Conservation (phyloP, 768 basidiomycete species). For the Boletales sp. region DNA sequence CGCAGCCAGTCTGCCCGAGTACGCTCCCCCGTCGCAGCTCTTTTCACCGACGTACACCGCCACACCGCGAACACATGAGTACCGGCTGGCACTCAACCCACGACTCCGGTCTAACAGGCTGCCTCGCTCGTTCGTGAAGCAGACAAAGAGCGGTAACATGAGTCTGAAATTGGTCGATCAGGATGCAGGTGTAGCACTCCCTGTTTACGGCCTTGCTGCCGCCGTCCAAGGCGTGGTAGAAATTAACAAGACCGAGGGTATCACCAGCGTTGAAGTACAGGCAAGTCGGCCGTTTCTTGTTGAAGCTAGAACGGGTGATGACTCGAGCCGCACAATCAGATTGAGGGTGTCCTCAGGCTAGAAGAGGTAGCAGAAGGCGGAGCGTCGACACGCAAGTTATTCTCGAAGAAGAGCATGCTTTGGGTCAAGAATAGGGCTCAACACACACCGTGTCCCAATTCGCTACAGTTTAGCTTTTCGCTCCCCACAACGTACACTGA, state of each 20-base stretch:
- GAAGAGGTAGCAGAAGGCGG: conserved; percentile 71
- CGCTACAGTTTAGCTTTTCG: conserved; percentile 49
- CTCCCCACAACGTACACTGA: conserved; percentile 59
- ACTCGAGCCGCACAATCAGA: conserved; percentile 36
- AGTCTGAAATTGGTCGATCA: conserved; percentile 52
- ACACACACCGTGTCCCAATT: conserved; percentile 46
- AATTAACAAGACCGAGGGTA: conserved; percentile 49
- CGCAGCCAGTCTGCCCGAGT: conserved; percentile 51
- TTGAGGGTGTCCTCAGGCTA: conserved; percentile 57
- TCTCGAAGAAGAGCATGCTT: conserved; percentile 48
- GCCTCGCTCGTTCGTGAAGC: conserved; percentile 53
- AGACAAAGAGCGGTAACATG: conserved; percentile 50
- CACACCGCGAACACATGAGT: conserved; percentile 52
- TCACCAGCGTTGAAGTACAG: conserved; percentile 64
- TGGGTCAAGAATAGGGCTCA: conserved; percentile 50
- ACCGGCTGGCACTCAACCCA: conserved; percentile 45
- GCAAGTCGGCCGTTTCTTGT: conserved; percentile 29
- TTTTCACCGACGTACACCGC: conserved; percentile 51
- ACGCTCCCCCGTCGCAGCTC: conserved; percentile 35
- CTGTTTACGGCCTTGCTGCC: conserved; percentile 53
- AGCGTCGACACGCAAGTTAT: conserved; percentile 46
- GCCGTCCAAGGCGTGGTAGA: conserved; percentile 55
- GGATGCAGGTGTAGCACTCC: conserved; percentile 46
- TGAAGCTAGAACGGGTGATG: neutral
- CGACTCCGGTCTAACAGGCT: conserved; percentile 36